Evolutionary conservation across 805 yeast genomes (phyloP).

Genomic region (Candida koratica): DNA sequence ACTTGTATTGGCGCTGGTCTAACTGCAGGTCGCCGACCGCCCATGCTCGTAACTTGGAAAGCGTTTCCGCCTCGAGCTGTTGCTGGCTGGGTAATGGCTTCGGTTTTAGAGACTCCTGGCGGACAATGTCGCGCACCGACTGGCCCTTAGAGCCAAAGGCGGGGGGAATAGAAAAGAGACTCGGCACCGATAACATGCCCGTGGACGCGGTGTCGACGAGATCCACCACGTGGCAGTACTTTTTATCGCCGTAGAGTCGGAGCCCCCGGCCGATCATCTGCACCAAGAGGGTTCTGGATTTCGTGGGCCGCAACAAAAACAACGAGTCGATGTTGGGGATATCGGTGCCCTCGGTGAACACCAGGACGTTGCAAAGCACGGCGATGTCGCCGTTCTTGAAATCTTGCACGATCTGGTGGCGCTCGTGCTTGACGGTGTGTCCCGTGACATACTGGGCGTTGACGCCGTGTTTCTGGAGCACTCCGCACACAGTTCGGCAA

Average conservation of each 20-base stretch:
- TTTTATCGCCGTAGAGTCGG: constrained; percentile 57
- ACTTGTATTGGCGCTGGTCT: constrained; percentile 12
- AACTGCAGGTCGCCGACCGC: constrained; percentile 10
- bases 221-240: constrained; percentile 70
- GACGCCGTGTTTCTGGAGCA: constrained; percentile 57
- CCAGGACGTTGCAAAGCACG: constrained; percentile 82
- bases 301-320: constrained; percentile 75
- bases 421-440: constrained; percentile 47
- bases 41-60: constrained; percentile 14
- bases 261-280: constrained; percentile 95
- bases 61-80: constrained; percentile 11
- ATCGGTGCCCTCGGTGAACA: constrained; percentile 93
- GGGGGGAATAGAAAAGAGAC: constrained; percentile 36
- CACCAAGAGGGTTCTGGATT: constrained; percentile 61
- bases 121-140: constrained; percentile 11
- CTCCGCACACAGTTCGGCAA: constrained; percentile 48
- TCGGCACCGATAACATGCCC: constrained; percentile 55
- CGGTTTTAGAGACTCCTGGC: constrained; percentile 7
- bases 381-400: constrained; percentile 62
- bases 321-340: constrained; percentile 84
- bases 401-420: constrained; percentile 51
- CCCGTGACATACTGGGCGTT: constrained; percentile 72
- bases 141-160: constrained; percentile 15
- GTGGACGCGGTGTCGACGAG: constrained; percentile 59
- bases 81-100: constrained; percentile 11